phyloP scores from a whole-genome alignment of 192 early-diverging fungal species.

The Podila verticillata region DNA sequence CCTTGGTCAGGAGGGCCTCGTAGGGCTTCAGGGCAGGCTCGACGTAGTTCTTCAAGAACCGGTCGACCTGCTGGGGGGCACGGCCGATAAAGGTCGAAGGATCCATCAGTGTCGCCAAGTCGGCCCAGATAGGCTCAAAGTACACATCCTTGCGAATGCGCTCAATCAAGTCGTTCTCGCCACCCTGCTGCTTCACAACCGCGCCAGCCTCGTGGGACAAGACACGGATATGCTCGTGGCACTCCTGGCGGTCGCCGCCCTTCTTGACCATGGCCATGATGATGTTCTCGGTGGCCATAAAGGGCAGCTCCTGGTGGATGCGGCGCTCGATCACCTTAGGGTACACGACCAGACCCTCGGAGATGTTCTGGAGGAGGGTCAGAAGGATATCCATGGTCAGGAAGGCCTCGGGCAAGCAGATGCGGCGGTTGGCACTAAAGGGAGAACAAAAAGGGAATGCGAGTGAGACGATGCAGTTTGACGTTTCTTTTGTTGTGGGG shows the following conservation, averaged over 20 bases:
- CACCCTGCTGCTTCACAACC: slow-evolving; percentile 91
- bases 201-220: slow-evolving; percentile 91
- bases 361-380: slow-evolving; percentile 95
- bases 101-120: slow-evolving; percentile 82
- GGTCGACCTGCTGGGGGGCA: slow-evolving; percentile 92
- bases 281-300: slow-evolving; percentile 99
- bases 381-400: slow-evolving; percentile 97
- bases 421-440: slow-evolving; percentile 89
- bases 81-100: slow-evolving; percentile 94
- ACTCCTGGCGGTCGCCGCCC: slow-evolving; percentile 94
- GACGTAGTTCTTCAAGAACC: slow-evolving; percentile 86
- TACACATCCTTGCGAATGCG: slow-evolving; percentile 83
- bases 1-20: slow-evolving; percentile 65
- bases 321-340: slow-evolving; percentile 92
- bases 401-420: slow-evolving; percentile 96
- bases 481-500: not conserved
- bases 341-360: slow-evolving; percentile 97
- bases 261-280: slow-evolving; percentile 99
- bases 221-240: slow-evolving; percentile 97
- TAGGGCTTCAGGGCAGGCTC: slow-evolving; percentile 84
- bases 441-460: too few relatives aligned
- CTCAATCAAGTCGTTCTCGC: slow-evolving; percentile 96
- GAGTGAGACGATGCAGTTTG: not conserved
- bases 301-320: slow-evolving; percentile 94
- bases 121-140: slow-evolving; percentile 86